These are phyloP conservation scores for Penicillium sp. DNA, from an alignment of 2,329 filamentous ascomycete species.

Conservation along the genomic window DNA sequence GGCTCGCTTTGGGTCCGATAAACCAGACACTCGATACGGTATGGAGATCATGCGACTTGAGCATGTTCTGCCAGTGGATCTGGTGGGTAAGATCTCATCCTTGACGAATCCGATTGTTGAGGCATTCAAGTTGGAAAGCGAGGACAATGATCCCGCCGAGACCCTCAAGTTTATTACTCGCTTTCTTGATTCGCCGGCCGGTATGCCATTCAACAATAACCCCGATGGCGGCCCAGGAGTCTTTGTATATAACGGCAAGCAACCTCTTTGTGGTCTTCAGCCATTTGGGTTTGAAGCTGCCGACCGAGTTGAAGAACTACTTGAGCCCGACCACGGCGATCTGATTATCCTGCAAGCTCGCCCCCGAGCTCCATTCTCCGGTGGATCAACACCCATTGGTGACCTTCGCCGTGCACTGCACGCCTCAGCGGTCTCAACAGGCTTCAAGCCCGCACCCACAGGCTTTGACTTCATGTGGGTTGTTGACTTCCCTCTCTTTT, in stretches of 20 bases:
- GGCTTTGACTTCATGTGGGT: constrained; percentile 78
- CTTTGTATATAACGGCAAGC: constrained; percentile 69
- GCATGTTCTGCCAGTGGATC: constrained; percentile 59
- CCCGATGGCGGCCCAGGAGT: constrained; percentile 75
- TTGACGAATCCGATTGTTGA: constrained; percentile 70
- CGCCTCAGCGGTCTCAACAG: constrained; percentile 63
- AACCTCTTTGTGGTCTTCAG: constrained; percentile 73
- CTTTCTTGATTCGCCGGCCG: constrained; percentile 67
- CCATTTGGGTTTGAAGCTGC: constrained; percentile 72
- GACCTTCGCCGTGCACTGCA: constrained; percentile 69
- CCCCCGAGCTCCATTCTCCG: constrained; percentile 60
- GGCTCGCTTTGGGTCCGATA: constrained; percentile 78
- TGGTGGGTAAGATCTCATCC: constrained; percentile 71
- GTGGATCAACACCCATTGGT: constrained; percentile 71
- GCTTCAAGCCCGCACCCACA: constrained; percentile 51
- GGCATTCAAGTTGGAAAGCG: constrained; percentile 61
- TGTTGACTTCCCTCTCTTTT: constrained; percentile 88
- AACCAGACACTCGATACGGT: constrained; percentile 79
- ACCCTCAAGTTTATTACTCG: constrained; percentile 61
- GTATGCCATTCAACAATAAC: constrained; percentile 62
- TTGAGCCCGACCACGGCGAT: constrained; percentile 66
- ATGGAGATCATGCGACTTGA: constrained; percentile 66
- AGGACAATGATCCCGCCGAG: constrained; percentile 49
- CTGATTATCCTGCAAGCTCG: constrained; percentile 80
- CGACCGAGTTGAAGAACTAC: constrained; percentile 53